A percentile compares a stretch with the other conserved stretches of the same genome.
phyloP scores from a whole-genome alignment of 257 asterid genomes.

The Solanum pennellii region DNA sequence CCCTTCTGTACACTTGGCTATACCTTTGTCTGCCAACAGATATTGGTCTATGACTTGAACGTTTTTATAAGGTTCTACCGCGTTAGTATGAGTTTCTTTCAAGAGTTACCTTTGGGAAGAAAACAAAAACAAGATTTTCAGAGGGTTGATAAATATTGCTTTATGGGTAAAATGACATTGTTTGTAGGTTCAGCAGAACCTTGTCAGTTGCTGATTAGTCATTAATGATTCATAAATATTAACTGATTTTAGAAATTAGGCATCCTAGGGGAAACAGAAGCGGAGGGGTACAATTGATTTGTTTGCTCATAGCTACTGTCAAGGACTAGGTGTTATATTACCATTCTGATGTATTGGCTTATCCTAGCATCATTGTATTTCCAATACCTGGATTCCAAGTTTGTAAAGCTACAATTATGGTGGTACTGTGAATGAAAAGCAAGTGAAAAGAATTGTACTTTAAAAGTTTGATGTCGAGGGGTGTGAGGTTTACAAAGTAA shows the following conservation, averaged over 20 bases:
- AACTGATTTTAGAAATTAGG: background rate
- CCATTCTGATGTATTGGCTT: background rate
- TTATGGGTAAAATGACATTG: background rate
- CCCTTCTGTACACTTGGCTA: background rate
- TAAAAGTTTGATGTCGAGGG: background rate
- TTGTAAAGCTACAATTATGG: background rate
- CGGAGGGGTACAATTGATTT: background rate
- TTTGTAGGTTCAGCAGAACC: background rate
- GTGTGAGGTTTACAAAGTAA: background rate
- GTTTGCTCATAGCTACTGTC: background rate
- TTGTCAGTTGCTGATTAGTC: background rate
- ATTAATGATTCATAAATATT: background rate
- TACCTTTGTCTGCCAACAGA: background rate
- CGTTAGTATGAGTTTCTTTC: background rate
- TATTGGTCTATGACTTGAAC: background rate
- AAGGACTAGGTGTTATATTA: background rate
- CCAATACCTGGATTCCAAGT: background rate
- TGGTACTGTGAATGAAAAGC: background rate
- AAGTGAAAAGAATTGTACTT: background rate
- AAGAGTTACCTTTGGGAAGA: background rate
- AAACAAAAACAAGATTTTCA: background rate
- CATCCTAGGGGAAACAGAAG: background rate
- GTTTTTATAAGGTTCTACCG: background rate
- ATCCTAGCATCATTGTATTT: background rate
- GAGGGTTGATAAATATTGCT: background rate